These are phyloP conservation scores for Leucosporidium scottii DNA, from an alignment of 768 basidiomycete species.

Conservation along the genomic window DNA sequence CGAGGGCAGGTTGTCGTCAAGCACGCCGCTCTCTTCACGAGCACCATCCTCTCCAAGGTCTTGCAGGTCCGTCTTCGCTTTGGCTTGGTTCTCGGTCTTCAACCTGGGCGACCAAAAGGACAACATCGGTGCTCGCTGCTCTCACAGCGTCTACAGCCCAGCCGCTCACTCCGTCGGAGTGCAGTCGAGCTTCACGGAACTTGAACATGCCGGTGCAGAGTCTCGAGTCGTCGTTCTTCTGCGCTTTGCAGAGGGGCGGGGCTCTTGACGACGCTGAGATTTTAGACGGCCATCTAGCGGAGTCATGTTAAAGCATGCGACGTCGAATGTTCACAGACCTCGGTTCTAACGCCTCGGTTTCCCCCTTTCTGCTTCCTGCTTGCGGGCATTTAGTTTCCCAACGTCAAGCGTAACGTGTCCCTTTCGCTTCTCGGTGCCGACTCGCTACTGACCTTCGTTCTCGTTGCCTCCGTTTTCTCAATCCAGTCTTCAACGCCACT, in stretches of 20 bases:
- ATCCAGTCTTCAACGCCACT: conserved; percentile 44
- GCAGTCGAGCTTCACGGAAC: no score
- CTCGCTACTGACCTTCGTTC: no score
- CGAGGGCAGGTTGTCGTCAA: conserved; percentile 51
- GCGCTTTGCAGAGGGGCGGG: not conserved
- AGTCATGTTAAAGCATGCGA: conserved; percentile 26
- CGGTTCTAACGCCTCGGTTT: no score
- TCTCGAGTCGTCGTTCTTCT: no score
- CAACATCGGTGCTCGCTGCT: no score
- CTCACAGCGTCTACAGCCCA: no score
- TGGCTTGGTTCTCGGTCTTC: not conserved
- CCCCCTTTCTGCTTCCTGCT: not conserved
- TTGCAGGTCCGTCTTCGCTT: conserved; percentile 19
- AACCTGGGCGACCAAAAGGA: no score
- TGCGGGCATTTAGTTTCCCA: conserved; percentile 26
- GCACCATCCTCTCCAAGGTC: conserved; percentile 63
- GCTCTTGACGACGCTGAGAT: conserved; percentile 17
- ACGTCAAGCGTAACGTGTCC: conserved; percentile 30
- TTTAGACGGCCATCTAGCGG: conserved; percentile 23
- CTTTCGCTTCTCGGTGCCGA: no score
- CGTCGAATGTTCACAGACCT: conserved; percentile 1
- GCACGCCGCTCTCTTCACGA: conserved; percentile 73
- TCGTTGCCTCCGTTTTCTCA: no score
- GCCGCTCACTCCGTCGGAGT: no score
- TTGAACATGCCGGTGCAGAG: no score